phyloP scores from a whole-genome alignment of 2,329 filamentous ascomycete genomes.

The Chaetomium sp. region DNA sequence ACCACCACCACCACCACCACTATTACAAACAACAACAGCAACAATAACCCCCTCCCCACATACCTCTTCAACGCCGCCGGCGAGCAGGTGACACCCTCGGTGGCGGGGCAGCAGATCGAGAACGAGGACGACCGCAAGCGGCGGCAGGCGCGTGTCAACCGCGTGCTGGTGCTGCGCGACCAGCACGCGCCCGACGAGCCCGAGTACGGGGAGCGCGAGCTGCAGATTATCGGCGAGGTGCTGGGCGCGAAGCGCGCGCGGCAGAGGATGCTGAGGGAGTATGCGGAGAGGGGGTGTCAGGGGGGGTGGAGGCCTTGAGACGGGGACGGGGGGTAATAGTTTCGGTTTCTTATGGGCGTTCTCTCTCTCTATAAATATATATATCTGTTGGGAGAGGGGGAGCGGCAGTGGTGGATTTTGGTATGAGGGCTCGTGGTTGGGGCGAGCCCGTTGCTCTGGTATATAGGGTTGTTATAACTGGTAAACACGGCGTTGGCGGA shows the following conservation, averaged over 20 bases:
- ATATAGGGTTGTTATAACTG: background rate
- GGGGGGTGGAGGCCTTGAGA: background rate
- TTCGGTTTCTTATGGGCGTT: background rate
- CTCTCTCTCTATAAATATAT: background rate
- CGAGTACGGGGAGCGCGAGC: constrained; percentile 37
- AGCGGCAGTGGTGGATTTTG: background rate
- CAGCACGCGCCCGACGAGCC: constrained; percentile 51
- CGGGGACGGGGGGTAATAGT: constrained; percentile 1
- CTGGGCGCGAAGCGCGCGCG: constrained; percentile 24
- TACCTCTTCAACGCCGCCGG: constrained; percentile 58
- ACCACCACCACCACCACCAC: background rate
- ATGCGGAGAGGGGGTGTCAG: constrained; percentile 22
- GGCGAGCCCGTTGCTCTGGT: background rate
- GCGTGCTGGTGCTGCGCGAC: constrained; percentile 48
- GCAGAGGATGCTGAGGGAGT: constrained; percentile 31
- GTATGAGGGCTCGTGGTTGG: background rate
- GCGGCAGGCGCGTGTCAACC: constrained; percentile 49
- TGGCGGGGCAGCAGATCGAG: constrained; percentile 56
- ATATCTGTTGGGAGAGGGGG: background rate
- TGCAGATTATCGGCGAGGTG: constrained; percentile 27
- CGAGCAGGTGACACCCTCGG: constrained; percentile 60
- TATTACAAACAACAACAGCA: background rate
- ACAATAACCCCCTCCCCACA: constrained; percentile 41
- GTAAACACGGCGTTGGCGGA: background rate
- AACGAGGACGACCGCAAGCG: constrained; percentile 48